Percentiles rank a stretch among this genome's conserved stretches.
Conservation (phyloP, 768 basidiomycete genomes). For the Pluteus cervinus region DNA sequence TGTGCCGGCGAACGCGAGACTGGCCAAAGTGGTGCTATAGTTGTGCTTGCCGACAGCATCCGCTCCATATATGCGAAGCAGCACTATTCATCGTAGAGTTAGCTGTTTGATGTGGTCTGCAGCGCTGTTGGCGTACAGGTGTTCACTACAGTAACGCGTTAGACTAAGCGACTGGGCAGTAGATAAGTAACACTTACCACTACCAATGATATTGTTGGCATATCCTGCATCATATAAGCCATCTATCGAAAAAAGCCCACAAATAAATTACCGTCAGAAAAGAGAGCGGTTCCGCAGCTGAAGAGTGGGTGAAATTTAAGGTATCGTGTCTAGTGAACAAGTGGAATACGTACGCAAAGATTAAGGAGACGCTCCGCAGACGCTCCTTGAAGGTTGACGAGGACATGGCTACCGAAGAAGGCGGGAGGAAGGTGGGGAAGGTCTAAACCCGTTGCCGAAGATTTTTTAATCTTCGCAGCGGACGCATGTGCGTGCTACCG, state of each 20-base stretch:
- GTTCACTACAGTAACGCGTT: too few relatives aligned
- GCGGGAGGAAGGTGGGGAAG: slow-evolving; percentile 3
- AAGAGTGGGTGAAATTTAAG: slow-evolving; percentile 5
- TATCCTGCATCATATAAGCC: slow-evolving; percentile 44
- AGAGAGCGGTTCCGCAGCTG: slow-evolving; percentile 83
- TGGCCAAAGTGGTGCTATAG: slow-evolving; percentile 58
- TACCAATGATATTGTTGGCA: slow-evolving; percentile 75
- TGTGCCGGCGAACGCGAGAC: slow-evolving; percentile 79
- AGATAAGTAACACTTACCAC: slow-evolving; percentile 39
- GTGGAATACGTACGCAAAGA: slow-evolving; percentile 63
- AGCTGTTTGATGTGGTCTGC: too few relatives aligned
- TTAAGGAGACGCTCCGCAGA: slow-evolving; percentile 63
- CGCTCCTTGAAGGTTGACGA: slow-evolving; percentile 27
- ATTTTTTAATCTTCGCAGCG: too few relatives aligned
- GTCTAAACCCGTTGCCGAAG: background rate
- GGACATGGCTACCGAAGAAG: slow-evolving; percentile 11
- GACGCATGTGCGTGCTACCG: too few relatives aligned
- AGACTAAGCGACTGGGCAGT: slow-evolving; percentile 5
- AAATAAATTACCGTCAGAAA: slow-evolving; percentile 63
- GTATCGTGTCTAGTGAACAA: background rate
- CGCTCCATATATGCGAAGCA: slow-evolving; percentile 65
- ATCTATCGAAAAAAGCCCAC: background rate
- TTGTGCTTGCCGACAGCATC: slow-evolving; percentile 43
- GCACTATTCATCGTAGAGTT: slow-evolving; percentile 34
- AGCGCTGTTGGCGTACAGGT: too few relatives aligned